A percentile compares a stretch with the other conserved stretches of the same genome.
phyloP scores from a whole-genome alignment of 1,284 basidiomycete species.

The Xerocomus amazonicus region DNA sequence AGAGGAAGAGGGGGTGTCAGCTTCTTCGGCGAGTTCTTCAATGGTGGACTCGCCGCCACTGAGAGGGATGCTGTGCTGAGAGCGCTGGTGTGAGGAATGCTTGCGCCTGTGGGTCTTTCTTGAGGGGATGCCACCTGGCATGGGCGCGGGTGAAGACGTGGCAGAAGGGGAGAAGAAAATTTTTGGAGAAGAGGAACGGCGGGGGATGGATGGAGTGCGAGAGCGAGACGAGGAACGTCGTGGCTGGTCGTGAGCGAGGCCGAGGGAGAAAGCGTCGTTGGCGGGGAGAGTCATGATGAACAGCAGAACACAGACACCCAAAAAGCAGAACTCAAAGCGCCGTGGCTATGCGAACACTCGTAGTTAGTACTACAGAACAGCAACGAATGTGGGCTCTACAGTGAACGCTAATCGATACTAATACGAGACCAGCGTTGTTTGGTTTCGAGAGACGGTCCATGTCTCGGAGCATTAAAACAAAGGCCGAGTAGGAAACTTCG shows the following conservation, averaged over 20 bases:
- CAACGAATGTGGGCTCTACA: conserved; percentile 30
- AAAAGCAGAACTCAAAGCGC: background rate
- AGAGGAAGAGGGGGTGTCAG: conserved; percentile 11
- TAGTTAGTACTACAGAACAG: background rate
- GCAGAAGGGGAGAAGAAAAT: conserved; percentile 35
- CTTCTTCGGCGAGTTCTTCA: conserved; percentile 27
- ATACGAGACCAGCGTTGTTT: conserved; percentile 27
- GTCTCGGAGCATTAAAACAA: conserved; percentile 43
- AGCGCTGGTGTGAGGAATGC: conserved; percentile 9
- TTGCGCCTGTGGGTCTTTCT: conserved; percentile 20
- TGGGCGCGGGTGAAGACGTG: conserved; percentile 7
- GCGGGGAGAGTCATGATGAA: conserved; percentile 44
- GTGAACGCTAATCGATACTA: conserved; percentile 28
- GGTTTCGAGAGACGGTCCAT: conserved; percentile 33
- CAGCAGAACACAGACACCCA: no score
- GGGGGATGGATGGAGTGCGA: conserved; percentile 31
- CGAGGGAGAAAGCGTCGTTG: conserved; percentile 50
- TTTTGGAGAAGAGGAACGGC: conserved; percentile 45
- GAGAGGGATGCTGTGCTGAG: conserved; percentile 10
- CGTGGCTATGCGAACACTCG: conserved; percentile 17
- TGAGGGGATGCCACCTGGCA: conserved; percentile 16
- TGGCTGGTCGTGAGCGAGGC: conserved; percentile 42
- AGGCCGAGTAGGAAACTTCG: conserved; percentile 31
- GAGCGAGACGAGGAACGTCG: conserved; percentile 32
- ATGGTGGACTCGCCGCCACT: conserved; percentile 21